These are phyloP conservation scores for Ilyonectria sp. DNA, from an alignment of 2,329 filamentous ascomycete species.

Conservation along the genomic window DNA sequence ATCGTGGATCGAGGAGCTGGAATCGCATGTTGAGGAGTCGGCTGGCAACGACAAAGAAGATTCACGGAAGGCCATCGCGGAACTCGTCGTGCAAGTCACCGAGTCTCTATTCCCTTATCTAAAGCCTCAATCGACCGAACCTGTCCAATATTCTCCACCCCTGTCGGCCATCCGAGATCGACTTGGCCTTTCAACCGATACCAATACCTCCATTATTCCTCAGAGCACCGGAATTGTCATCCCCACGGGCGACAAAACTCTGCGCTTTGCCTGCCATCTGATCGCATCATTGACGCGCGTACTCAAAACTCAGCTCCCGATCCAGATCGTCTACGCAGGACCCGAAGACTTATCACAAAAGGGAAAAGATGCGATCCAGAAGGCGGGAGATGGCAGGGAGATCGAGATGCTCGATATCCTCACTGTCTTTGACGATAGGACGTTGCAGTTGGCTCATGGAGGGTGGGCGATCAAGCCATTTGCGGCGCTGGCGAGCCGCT, in stretches of 20 bases:
- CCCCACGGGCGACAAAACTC: constrained; percentile 49
- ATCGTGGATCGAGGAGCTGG: constrained; percentile 39
- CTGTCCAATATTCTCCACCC: constrained; percentile 29
- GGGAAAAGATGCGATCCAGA: constrained; percentile 46
- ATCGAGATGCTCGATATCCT: constrained; percentile 54
- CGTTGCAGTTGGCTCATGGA: constrained; percentile 48
- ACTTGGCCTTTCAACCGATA: constrained; percentile 28
- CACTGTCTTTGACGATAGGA: constrained; percentile 52
- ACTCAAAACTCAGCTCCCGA: constrained; percentile 51
- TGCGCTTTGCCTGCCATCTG: constrained; percentile 56
- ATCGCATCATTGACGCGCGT: constrained; percentile 51
- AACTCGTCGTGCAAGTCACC: constrained; percentile 12
- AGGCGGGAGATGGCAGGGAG: constrained; percentile 31
- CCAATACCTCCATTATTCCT: constrained; percentile 19
- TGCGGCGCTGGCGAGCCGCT: constrained; percentile 54
- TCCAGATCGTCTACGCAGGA: constrained; percentile 56
- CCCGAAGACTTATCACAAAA: constrained; percentile 48
- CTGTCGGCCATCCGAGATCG: constrained; percentile 30
- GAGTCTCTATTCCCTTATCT: constrained; percentile 48
- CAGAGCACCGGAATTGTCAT: constrained; percentile 54
- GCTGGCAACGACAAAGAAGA: neutral
- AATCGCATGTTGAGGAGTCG: neutral
- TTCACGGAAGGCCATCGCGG: constrained; percentile 19
- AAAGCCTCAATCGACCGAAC: neutral
- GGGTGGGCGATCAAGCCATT: constrained; percentile 61